A percentile compares a stretch with the other conserved stretches of the same genome.
Conservation (phyloP, 2,329 filamentous ascomycete genomes). For the Botrytis deweyae region DNA sequence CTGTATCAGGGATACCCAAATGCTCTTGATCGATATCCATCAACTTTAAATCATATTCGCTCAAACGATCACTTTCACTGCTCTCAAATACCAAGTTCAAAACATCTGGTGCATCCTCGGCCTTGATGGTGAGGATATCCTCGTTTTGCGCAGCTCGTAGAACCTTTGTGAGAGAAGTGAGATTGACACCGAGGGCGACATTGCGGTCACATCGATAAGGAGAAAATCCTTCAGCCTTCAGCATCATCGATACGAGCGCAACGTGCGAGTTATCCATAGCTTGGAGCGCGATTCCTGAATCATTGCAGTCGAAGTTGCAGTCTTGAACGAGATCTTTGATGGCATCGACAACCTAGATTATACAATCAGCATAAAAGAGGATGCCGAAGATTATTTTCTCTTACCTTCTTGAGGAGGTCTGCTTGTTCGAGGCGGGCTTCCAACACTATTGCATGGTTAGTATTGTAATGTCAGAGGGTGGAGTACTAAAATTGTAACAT, state of each 20-base stretch:
- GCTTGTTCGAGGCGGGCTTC: constrained; percentile 98
- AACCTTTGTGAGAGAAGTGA: constrained; percentile 94
- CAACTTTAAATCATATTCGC: constrained; percentile 99
- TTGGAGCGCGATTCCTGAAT: constrained; percentile 95
- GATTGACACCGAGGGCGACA: constrained; percentile 96
- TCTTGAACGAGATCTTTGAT: constrained; percentile 99
- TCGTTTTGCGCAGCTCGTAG: constrained; percentile 91
- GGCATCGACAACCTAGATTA: constrained; percentile 81
- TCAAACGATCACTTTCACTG: constrained; percentile 81
- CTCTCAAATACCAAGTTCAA: constrained; percentile 96
- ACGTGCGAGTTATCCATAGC: constrained; percentile 99
- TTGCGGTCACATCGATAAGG: constrained; percentile 99
- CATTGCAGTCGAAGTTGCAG: constrained; percentile 99
- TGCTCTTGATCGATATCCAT: constrained; percentile 99
- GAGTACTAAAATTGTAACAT: background rate
- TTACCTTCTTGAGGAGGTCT: constrained; percentile 87
- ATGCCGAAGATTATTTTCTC: background rate
- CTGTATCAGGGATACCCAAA: constrained; percentile 97
- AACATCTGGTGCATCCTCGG: constrained; percentile 92
- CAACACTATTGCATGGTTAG: constrained; percentile 58
- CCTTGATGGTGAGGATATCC: constrained; percentile 94
- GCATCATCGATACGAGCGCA: constrained; percentile 97
- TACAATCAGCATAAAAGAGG: constrained; percentile 28
- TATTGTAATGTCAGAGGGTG: background rate
- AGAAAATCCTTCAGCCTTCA: constrained; percentile 91